A percentile compares a stretch with the other conserved stretches of the same genome.
Evolutionary conservation across 179 eudicot genomes (phyloP).

Genomic region (Gypsophila paniculata): DNA sequence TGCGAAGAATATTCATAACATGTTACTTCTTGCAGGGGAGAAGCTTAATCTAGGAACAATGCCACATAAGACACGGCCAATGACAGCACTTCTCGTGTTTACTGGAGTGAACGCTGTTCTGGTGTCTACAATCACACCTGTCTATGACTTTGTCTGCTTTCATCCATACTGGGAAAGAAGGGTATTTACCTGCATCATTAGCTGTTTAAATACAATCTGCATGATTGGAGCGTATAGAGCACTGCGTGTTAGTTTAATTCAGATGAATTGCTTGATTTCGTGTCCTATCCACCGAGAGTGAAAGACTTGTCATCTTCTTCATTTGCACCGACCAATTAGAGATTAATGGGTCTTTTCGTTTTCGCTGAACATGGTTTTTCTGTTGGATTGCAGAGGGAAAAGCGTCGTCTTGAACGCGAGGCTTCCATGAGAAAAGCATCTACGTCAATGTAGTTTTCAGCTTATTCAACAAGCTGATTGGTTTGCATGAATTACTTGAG

Average conservation of each 20-base stretch:
- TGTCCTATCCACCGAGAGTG: neutral
- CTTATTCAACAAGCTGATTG: neutral
- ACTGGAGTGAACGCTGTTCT: conserved; percentile 31
- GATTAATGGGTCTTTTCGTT: neutral
- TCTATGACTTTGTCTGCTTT: conserved; percentile 36
- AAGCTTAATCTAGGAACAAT: conserved; percentile 17
- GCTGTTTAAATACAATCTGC: neutral
- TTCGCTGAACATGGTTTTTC: neutral
- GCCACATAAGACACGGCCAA: conserved; percentile 35
- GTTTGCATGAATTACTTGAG: neutral
- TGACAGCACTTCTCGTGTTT: conserved; percentile 32
- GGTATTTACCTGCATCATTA: conserved; percentile 22
- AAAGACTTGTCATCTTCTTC: neutral
- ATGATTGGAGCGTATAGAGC: neutral
- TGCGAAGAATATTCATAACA: neutral
- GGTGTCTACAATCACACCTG: conserved; percentile 34
- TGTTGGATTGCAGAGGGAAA: conserved; percentile 26
- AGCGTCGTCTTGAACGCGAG: conserved; percentile 21
- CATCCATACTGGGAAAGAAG: conserved; percentile 40
- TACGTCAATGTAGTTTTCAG: neutral
- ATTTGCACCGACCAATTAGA: neutral
- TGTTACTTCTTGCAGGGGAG: conserved; percentile 15
- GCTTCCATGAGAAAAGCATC: conserved; percentile 22
- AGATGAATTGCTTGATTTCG: neutral
- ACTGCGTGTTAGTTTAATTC: neutral